Percentiles rank a stretch among this genome's conserved stretches.
Evolutionary conservation across 2,329 filamentous ascomycete species (phyloP).

Genomic region (Colletotrichum navitas): DNA sequence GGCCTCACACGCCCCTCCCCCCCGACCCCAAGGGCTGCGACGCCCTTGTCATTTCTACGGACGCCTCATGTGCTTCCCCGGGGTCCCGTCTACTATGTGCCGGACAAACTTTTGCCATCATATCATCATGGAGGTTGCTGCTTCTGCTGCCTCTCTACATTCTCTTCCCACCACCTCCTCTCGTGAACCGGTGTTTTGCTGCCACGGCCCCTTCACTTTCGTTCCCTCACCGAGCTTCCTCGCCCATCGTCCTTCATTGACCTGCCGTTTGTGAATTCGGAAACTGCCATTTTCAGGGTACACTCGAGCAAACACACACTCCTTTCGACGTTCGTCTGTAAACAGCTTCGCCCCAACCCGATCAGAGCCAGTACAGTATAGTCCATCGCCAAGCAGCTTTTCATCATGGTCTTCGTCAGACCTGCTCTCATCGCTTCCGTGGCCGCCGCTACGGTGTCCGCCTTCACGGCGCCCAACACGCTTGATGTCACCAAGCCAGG

Average conservation of each 20-base stretch:
- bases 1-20: background rate
- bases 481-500: slow-evolving; percentile 55
- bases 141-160: background rate
- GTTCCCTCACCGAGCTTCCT: background rate
- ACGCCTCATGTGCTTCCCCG: background rate
- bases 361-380: no score
- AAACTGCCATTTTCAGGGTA: background rate
- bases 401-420: slow-evolving; percentile 31
- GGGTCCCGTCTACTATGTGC: background rate
- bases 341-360: background rate
- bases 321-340: background rate
- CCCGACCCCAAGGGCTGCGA: background rate
- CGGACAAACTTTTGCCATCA: background rate
- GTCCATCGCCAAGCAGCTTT: background rate
- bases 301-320: background rate
- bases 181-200: slow-evolving; percentile 1
- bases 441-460: slow-evolving; percentile 46
- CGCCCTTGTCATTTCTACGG: background rate
- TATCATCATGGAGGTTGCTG: background rate
- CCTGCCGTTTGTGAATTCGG: background rate
- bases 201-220: background rate
- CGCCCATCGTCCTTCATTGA: slow-evolving; percentile 1
- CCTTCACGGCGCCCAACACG: slow-evolving; percentile 51
- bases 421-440: slow-evolving; percentile 37
- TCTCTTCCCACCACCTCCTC: background rate